Percentiles rank a stretch among this genome's conserved stretches.
These are phyloP conservation scores for Aspergillus hortae DNA, from an alignment of 2,329 filamentous ascomycete genomes.

Conservation along the genomic window DNA sequence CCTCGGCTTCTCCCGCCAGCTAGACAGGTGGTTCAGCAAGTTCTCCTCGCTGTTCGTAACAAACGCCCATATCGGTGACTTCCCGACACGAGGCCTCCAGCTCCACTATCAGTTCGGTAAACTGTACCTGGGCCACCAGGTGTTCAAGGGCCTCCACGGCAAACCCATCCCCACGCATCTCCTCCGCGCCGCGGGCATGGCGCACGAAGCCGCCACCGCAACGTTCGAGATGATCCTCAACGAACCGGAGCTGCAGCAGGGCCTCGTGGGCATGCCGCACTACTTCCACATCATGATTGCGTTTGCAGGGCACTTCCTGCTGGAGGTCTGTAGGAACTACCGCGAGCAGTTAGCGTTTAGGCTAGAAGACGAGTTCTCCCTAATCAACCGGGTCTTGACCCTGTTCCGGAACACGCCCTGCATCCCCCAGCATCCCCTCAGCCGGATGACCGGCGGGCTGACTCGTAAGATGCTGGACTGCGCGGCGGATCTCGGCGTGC, in stretches of 20 bases:
- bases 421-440: slow-evolving; percentile 21
- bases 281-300: slow-evolving; percentile 45
- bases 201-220: slow-evolving; percentile 32
- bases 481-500: slow-evolving; percentile 4
- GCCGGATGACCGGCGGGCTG: slow-evolving; percentile 21
- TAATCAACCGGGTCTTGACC: slow-evolving; percentile 10
- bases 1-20: slow-evolving; percentile 24
- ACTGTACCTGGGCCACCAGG: slow-evolving; percentile 47
- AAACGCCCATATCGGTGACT: slow-evolving; percentile 36
- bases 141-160: slow-evolving; percentile 41
- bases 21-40: slow-evolving; percentile 28
- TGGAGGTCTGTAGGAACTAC: slow-evolving; percentile 38
- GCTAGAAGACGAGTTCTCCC: slow-evolving; percentile 16
- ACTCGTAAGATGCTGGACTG: slow-evolving; percentile 19
- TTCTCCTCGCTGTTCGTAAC: slow-evolving; percentile 23
- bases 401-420: slow-evolving; percentile 17
- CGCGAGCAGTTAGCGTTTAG: slow-evolving; percentile 32
- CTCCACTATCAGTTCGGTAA: slow-evolving; percentile 49
- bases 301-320: slow-evolving; percentile 39
- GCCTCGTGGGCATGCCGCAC: slow-evolving; percentile 39
- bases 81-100: slow-evolving; percentile 45
- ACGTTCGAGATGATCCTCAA: slow-evolving; percentile 39
- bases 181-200: slow-evolving; percentile 21
- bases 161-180: slow-evolving; percentile 35
- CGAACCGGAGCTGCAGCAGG: slow-evolving; percentile 34